Evolutionary conservation across 768 basidiomycete species (phyloP), one percentile per base, ranked within the genome.

Genomic region (Suillus spraguei): DNA sequence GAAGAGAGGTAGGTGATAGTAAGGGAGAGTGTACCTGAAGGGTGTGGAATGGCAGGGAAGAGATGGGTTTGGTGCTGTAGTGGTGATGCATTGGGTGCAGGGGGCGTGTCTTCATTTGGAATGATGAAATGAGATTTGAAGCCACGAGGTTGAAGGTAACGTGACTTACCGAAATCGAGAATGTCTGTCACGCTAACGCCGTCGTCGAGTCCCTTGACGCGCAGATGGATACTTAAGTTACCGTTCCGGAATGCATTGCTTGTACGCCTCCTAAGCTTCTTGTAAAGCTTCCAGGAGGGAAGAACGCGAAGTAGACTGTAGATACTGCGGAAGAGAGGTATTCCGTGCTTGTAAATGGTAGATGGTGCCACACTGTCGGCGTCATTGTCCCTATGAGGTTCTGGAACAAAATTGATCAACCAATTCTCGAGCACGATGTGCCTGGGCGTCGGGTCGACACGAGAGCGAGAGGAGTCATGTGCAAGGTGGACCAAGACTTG

Each of bases 301-400:
- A 93, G 81, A 32, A 92, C 81, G 60, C 91, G 83, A 53, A 94
- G 80, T 49, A 94, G 75, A 60, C 86, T 88, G 79, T 80, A 94
- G 7, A 91, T 71, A 70, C 90, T 91, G 58, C 92, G 83, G 78
- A 94, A 94, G 22, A 93, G 82, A 38, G 90, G 83, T 69, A 94
- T 94, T 41, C 89, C 87, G 68, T 93, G 88, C 75, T 94, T 94
- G 83, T 94, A 94, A 60, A 92, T 88, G 14, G 88, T 90, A 0
- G 92, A 83, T 41, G 89, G 85, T 16, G 87, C 84, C 44, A 89
- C 80, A 63, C 89, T 88, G 56, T 74, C 67, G 50, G 64, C 67
- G 61, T 72, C 72, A 52, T 72, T 69, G 54, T 72, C 68, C 14
- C 66, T 60, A n/a, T 66, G 65, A 11, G 62, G 24, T 47, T 61